Evolutionary conservation across 148 eudicot species (phyloP).

Genomic region (Pouteria glomerata): DNA sequence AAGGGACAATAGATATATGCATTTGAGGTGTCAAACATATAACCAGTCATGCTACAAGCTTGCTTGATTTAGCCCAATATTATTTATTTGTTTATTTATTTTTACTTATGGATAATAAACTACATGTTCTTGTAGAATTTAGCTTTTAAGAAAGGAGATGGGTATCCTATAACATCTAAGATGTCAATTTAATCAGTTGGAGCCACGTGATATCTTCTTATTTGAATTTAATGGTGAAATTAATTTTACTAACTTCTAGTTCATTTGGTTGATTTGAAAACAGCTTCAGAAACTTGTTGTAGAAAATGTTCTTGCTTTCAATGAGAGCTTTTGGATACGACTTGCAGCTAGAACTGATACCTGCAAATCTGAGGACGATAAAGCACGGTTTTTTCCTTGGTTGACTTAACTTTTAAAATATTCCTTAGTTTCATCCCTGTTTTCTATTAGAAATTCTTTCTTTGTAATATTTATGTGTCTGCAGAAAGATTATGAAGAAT

Average conservation of each 20-base stretch:
- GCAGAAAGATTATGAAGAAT: conserved; percentile 97
- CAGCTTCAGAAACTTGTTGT: conserved; percentile 87
- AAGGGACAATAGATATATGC: background rate
- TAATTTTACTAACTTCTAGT: background rate
- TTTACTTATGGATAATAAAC: background rate
- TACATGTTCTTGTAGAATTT: too few species aligned
- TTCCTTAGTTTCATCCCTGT: background rate
- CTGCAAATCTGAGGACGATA: conserved; percentile 97
- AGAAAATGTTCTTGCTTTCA: conserved; percentile 90
- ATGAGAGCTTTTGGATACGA: conserved; percentile 95
- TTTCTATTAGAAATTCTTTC: background rate
- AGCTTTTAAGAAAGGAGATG: background rate
- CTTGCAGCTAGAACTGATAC: conserved; percentile 94
- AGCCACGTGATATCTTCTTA: background rate
- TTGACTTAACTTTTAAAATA: conserved; percentile 10
- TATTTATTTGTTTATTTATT: too few species aligned
- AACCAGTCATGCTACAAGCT: background rate
- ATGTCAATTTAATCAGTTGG: background rate
- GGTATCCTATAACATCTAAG: background rate
- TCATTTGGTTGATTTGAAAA: conserved; percentile 11
- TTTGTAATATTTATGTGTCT: conserved; percentile 9
- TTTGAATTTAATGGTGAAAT: background rate
- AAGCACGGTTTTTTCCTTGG: conserved; percentile 51
- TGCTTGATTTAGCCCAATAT: background rate
- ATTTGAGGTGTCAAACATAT: background rate